These are phyloP conservation scores for Neopestalotiopsis sp. DNA, from an alignment of 2,329 filamentous ascomycete genomes.

Conservation along the genomic window DNA sequence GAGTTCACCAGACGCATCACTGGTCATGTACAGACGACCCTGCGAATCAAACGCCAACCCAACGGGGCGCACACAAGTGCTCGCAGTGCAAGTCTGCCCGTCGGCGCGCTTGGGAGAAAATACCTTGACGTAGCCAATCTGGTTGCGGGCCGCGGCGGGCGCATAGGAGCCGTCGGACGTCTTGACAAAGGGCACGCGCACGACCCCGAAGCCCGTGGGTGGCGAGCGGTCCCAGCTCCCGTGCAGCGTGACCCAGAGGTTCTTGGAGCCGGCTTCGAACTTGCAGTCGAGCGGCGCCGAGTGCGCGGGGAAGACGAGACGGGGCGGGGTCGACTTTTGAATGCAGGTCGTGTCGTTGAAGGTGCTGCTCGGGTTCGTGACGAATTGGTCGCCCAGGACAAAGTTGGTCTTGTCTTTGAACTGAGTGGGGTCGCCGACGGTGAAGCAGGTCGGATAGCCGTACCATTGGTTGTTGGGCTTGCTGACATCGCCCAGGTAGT, in stretches of 20 bases:
- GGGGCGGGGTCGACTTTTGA: slow-evolving; percentile 38
- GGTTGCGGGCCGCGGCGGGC: slow-evolving; percentile 36
- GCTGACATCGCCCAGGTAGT: slow-evolving; percentile 66
- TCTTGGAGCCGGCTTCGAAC: slow-evolving; percentile 61
- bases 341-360: slow-evolving; percentile 32
- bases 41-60: slow-evolving; percentile 45
- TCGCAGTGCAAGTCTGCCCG: slow-evolving; percentile 42
- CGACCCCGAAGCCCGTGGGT: slow-evolving; percentile 42
- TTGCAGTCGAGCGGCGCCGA: slow-evolving; percentile 68
- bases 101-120: slow-evolving; percentile 52
- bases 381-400: slow-evolving; percentile 39
- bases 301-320: slow-evolving; percentile 60
- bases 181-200: slow-evolving; percentile 38
- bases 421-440: slow-evolving; percentile 44
- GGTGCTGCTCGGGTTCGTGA: slow-evolving; percentile 29
- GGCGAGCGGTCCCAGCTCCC: slow-evolving; percentile 55
- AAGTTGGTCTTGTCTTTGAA: slow-evolving; percentile 34
- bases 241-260: slow-evolving; percentile 65
- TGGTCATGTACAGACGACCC: slow-evolving; percentile 59
- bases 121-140: slow-evolving; percentile 50
- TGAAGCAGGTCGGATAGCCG: slow-evolving; percentile 60
- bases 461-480: slow-evolving; percentile 54
- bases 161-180: slow-evolving; percentile 32
- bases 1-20: slow-evolving; percentile 57
- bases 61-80: slow-evolving; percentile 56